phyloP scores from a whole-genome alignment of 148 eudicot species.

The Polygonum maritimum region DNA sequence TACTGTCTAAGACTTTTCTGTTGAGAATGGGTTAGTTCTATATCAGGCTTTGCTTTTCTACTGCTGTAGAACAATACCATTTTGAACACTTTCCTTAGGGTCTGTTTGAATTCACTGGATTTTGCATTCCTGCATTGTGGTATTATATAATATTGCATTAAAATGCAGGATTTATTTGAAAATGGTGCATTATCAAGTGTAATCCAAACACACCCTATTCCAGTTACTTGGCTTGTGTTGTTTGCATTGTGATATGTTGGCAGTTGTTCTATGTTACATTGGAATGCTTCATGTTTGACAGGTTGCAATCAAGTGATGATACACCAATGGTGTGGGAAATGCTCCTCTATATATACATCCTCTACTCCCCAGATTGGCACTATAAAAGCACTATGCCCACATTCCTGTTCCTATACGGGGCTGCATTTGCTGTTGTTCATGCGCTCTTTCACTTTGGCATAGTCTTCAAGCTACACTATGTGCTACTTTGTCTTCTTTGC shows the following conservation, averaged over 20 bases:
- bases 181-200: too few species aligned
- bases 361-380: constrained; percentile 96
- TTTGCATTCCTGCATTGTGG: too few species aligned
- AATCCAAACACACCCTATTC: neutral
- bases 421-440: constrained; percentile 66
- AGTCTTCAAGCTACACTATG: constrained; percentile 63
- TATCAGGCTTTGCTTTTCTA: neutral
- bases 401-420: constrained; percentile 75
- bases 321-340: constrained; percentile 98
- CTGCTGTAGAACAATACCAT: too few species aligned
- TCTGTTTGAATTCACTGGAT: too few species aligned
- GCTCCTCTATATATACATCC: constrained; percentile 88
- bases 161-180: too few species aligned
- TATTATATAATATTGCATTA: too few species aligned
- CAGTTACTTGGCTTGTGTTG: neutral
- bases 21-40: neutral
- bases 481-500: constrained; percentile 80
- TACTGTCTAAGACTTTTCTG: neutral
- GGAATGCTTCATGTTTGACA: constrained; percentile 21
- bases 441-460: constrained; percentile 49
- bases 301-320: constrained; percentile 91
- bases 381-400: constrained; percentile 94
- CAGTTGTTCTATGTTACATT: neutral
- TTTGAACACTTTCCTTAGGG: too few species aligned
- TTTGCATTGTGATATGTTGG: neutral